Evolutionary conservation across 331 rosid genomes (phyloP).

Genomic region (Rhamnella rubrinervis): DNA sequence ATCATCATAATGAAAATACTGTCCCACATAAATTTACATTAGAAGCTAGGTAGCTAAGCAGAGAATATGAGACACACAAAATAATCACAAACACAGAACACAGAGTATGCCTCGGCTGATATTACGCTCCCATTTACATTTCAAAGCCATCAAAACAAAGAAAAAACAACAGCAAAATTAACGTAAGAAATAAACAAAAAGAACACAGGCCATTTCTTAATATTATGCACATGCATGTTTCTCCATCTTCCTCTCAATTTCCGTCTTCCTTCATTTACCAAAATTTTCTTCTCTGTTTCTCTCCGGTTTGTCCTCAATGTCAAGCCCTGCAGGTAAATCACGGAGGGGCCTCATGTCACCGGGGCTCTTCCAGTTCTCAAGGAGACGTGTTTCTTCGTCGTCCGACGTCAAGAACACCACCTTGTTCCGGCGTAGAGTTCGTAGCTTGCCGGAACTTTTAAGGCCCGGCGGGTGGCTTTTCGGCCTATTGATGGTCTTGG

Average conservation of each 20-base stretch:
- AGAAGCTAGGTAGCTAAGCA: no score
- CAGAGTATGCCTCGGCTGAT: constrained; percentile 39
- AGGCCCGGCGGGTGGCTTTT: constrained; percentile 26
- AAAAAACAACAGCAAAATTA: constrained; percentile 20
- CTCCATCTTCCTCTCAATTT: neutral
- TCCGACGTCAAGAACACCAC: no score
- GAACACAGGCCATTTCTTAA: neutral
- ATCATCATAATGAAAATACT: no score
- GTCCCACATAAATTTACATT: neutral
- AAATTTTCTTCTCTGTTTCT: neutral
- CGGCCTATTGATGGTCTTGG: constrained; percentile 35
- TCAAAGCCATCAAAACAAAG: constrained; percentile 24
- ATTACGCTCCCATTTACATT: constrained; percentile 27
- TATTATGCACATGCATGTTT: neutral
- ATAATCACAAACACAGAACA: constrained; percentile 31
- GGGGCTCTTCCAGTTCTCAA: constrained; percentile 6
- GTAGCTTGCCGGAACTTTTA: constrained; percentile 1
- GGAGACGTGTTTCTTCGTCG: constrained; percentile 30
- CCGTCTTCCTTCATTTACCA: neutral
- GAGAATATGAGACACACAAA: neutral
- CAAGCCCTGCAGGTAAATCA: neutral
- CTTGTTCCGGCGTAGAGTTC: no score
- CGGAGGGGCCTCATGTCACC: no score
- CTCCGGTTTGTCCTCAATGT: constrained; percentile 3
- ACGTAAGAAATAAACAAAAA: constrained; percentile 2